Conservation (phyloP, 345 rosid species). For the Capsella bursapastoris region DNA sequence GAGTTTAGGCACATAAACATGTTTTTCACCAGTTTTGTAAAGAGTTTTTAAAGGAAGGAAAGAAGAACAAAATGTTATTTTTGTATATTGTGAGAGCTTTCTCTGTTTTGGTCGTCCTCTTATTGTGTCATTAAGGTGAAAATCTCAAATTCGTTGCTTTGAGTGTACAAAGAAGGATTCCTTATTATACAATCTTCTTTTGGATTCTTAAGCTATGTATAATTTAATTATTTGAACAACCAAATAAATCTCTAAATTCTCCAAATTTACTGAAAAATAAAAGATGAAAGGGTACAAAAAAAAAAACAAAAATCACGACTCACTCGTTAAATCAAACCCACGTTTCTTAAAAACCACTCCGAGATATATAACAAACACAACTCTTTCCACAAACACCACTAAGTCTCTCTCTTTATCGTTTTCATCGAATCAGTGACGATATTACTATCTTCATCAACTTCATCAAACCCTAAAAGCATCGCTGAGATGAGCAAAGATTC, state of each 20-base stretch:
- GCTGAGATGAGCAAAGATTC: not conserved
- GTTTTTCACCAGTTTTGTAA: constrained; percentile 24
- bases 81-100: constrained; percentile 28
- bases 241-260: too few species aligned
- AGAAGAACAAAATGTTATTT: not conserved
- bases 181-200: constrained; percentile 18
- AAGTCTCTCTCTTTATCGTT: not conserved
- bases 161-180: constrained; percentile 20
- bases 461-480: not conserved
- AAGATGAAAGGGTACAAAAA: too few species aligned
- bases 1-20: constrained; percentile 56
- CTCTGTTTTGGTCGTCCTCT: constrained; percentile 21
- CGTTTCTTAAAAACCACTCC: too few species aligned
- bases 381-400: not conserved
- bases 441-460: too few species aligned
- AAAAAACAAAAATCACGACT: too few species aligned
- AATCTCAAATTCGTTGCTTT: constrained; percentile 1
- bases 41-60: constrained; percentile 14
- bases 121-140: constrained; percentile 1
- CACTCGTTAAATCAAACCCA: too few species aligned
- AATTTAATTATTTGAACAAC: not conserved
- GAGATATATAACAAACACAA: too few species aligned
- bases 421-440: not conserved
- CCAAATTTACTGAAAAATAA: too few species aligned
- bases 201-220: not conserved